These are phyloP conservation scores for Vaccinium darrowii DNA, from an alignment of 148 eudicot genomes.

Conservation along the genomic window DNA sequence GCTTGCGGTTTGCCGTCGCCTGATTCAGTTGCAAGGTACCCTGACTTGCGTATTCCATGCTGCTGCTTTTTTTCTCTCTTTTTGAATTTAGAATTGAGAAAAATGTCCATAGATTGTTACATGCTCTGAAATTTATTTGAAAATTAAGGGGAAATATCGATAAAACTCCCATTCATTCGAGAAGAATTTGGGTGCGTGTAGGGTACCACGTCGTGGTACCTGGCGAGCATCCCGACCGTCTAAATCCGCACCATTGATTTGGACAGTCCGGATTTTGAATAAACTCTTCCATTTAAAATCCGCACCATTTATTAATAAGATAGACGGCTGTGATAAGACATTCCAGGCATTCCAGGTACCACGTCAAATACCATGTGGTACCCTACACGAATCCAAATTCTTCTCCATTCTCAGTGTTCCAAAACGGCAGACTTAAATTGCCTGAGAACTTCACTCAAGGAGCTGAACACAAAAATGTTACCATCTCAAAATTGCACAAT, in stretches of 20 bases:
- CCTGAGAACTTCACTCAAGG: not conserved
- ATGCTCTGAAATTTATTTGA: not conserved
- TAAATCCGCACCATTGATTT: too few relatives aligned
- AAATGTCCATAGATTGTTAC: not conserved
- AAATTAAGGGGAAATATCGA: not conserved
- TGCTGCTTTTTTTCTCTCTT: not conserved
- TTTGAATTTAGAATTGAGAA: not conserved
- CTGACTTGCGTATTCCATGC: not conserved
- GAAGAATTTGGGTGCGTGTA: too few relatives aligned
- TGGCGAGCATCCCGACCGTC: too few relatives aligned
- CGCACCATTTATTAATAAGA: too few relatives aligned
- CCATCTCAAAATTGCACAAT: not conserved
- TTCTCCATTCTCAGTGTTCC: not conserved
- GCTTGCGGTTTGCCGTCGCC: slow-evolving; percentile 55
- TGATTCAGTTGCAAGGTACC: slow-evolving; percentile 69
- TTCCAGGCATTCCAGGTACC: too few relatives aligned
- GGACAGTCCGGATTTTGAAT: too few relatives aligned
- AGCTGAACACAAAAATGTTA: not conserved
- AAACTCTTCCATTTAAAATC: too few relatives aligned
- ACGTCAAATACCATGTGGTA: too few relatives aligned
- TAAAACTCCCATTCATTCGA: too few relatives aligned
- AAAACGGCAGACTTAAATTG: not conserved
- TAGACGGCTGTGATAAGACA: too few relatives aligned
- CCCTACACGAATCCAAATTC: too few relatives aligned
- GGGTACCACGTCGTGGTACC: too few relatives aligned